These are phyloP conservation scores for Nicotiana attenuata DNA, from an alignment of 257 asterid genomes.

Conservation along the genomic window DNA sequence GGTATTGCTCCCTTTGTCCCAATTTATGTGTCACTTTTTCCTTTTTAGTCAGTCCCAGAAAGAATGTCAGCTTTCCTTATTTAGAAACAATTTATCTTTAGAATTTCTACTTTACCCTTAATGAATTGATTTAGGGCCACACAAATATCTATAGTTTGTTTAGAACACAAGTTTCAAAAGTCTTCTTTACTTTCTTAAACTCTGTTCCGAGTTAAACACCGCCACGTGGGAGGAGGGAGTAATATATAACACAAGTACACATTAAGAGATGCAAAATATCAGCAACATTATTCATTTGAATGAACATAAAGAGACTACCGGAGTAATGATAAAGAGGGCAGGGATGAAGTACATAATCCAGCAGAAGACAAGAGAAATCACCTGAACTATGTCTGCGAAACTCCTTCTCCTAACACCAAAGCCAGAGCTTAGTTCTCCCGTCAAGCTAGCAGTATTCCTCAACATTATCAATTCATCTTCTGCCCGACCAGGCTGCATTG, in stretches of 20 bases:
- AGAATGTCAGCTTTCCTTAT: no score
- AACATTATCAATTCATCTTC: slow-evolving; percentile 45
- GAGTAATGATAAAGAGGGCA: background rate
- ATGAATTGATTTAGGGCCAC: no score
- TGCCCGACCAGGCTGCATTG: slow-evolving; percentile 30
- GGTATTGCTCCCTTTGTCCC: background rate
- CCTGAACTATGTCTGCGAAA: slow-evolving; percentile 60
- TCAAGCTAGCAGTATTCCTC: slow-evolving; percentile 39
- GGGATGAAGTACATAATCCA: background rate
- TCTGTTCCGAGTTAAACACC: no score
- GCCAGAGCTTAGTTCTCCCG: slow-evolving; percentile 34
- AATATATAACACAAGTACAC: background rate
- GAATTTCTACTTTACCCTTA: no score
- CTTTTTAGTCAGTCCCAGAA: no score
- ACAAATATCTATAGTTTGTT: no score
- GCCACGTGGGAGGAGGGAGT: no score
- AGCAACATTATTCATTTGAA: background rate
- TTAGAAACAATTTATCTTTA: no score
- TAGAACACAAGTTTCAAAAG: no score
- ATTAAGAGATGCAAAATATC: background rate
- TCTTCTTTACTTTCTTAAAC: no score
- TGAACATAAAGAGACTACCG: background rate
- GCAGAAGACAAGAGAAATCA: slow-evolving; percentile 10
- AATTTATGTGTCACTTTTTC: no score
- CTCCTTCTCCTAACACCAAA: slow-evolving; percentile 54